phyloP scores from a whole-genome alignment of 495 filamentous ascomycete genomes.

The Hypoxylon perforatum region DNA sequence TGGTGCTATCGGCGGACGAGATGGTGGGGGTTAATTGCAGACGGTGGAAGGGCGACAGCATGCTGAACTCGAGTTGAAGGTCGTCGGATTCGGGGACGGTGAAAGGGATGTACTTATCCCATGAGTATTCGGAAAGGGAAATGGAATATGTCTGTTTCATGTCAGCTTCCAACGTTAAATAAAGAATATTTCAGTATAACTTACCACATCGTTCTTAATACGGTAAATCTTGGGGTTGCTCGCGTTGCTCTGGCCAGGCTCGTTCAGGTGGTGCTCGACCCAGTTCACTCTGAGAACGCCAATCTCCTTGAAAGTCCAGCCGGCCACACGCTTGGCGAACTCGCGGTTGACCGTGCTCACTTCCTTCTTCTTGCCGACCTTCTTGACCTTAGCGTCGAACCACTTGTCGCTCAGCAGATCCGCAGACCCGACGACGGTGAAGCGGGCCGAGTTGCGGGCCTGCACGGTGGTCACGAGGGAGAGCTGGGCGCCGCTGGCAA shows the following conservation, averaged over 20 bases:
- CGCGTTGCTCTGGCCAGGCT: conserved; percentile 61
- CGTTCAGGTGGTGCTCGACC: conserved; percentile 81
- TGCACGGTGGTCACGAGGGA: conserved; percentile 85
- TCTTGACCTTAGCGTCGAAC: conserved; percentile 85
- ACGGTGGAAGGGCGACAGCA: conserved; percentile 99
- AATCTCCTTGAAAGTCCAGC: conserved; percentile 93
- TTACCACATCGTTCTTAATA: conserved; percentile 95
- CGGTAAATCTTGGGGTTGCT: conserved; percentile 91
- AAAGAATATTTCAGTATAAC: conserved; percentile 59
- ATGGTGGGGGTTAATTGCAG: conserved; percentile 70
- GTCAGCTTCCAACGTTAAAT: conserved; percentile 6
- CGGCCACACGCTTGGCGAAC: conserved; percentile 84
- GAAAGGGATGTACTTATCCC: conserved; percentile 78
- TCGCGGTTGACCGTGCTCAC: conserved; percentile 79
- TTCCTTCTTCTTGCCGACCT: conserved; percentile 63
- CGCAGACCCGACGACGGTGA: conserved; percentile 85
- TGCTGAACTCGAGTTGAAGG: conserved; percentile 95
- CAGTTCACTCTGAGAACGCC: conserved; percentile 88
- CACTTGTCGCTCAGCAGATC: conserved; percentile 90
- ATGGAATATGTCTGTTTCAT: conserved; percentile 79
- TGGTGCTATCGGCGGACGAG: conserved; percentile 72
- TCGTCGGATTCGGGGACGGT: conserved; percentile 72
- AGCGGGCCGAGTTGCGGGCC: conserved; percentile 90
- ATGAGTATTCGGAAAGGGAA: conserved; percentile 84
- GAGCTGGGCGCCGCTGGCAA: conserved; percentile 84